Conservation (phyloP, 2,329 filamentous ascomycete species). For the Fusarium austroafricanum region DNA sequence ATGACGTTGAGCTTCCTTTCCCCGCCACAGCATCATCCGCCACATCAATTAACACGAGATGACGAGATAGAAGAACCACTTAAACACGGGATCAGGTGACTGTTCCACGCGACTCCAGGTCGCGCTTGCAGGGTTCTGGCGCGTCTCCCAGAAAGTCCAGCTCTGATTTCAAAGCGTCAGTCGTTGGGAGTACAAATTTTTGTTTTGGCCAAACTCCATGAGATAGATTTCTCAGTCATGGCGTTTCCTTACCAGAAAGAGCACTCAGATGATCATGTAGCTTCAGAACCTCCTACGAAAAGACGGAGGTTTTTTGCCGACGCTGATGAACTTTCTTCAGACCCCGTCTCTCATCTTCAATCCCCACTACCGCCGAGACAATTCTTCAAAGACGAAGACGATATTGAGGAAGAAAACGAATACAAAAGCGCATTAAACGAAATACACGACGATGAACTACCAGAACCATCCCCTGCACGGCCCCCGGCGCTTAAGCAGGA, state of each 20-base stretch:
- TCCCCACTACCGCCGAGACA: conserved; percentile 43
- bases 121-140: conserved; percentile 48
- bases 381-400: conserved; percentile 45
- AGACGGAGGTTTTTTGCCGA: conserved; percentile 55
- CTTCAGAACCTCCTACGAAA: conserved; percentile 59
- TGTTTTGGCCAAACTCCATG: background rate
- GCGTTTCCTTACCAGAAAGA: conserved; percentile 51
- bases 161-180: conserved; percentile 6
- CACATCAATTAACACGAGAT: conserved; percentile 24
- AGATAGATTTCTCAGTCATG: background rate
- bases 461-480: conserved; percentile 11
- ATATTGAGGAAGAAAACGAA: conserved; percentile 38
- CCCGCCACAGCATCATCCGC: conserved; percentile 30
- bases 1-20: conserved; percentile 43
- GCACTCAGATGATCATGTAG: conserved; percentile 48
- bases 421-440: conserved; percentile 23
- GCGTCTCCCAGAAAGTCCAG: conserved; percentile 52
- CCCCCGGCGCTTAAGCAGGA: conserved; percentile 36
- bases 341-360: conserved; percentile 38
- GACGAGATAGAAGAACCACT: conserved; percentile 2
- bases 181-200: background rate
- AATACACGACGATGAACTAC: conserved; percentile 23
- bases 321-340: conserved; percentile 47
- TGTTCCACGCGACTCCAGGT: conserved; percentile 49
- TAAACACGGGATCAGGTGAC: conserved; percentile 55